Evolutionary conservation across 352 stramenopile species (phyloP).

Genomic region (Stramenopiles sp.): DNA sequence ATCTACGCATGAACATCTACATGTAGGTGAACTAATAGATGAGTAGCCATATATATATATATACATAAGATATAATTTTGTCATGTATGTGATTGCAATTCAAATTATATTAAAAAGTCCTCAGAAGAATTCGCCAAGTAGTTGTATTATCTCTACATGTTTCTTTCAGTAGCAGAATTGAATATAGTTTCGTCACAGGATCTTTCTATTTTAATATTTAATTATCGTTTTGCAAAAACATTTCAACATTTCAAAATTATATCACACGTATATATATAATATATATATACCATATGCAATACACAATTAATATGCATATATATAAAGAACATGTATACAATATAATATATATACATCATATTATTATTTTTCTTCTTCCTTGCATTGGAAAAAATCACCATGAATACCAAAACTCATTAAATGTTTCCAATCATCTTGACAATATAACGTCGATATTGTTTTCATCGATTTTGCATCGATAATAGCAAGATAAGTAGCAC

Average conservation of each 20-base stretch:
- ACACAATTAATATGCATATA: background rate
- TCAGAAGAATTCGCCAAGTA: background rate
- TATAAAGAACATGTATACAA: background rate
- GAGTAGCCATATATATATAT: too few relatives aligned
- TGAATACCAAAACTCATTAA: background rate
- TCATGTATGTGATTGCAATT: background rate
- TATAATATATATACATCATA: background rate
- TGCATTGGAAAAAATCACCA: background rate
- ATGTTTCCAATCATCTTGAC: background rate
- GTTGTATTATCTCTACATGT: background rate
- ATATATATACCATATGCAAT: background rate
- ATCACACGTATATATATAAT: background rate
- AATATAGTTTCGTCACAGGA: background rate
- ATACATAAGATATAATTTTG: background rate
- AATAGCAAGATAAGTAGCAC: background rate
- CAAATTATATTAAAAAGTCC: background rate
- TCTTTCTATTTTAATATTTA: background rate
- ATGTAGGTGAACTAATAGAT: too few relatives aligned
- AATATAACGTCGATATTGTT: background rate
- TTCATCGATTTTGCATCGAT: slow-evolving; percentile 1
- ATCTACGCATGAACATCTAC: too few relatives aligned
- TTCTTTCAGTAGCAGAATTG: background rate
- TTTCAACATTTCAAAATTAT: too few relatives aligned
- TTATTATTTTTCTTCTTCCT: background rate
- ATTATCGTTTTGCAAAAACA: too few relatives aligned